These are phyloP conservation scores for Termitomyces sp. DNA, from an alignment of 768 basidiomycete genomes.

Conservation along the genomic window DNA sequence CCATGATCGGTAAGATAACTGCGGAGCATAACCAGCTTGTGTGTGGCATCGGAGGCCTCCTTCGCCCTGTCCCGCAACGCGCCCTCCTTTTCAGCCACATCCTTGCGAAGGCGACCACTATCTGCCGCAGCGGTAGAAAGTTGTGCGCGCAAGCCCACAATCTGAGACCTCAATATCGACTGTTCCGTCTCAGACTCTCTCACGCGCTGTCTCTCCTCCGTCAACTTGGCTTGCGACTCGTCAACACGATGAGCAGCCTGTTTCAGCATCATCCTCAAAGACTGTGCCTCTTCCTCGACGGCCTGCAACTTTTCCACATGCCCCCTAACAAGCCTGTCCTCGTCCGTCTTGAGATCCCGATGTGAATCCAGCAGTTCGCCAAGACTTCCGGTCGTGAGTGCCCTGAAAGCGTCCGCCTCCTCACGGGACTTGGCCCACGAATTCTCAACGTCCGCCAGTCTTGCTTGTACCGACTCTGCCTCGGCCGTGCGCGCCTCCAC, in stretches of 20 bases:
- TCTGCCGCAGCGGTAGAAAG: conserved; percentile 69
- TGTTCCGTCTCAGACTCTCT: conserved; percentile 67
- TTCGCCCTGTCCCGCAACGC: conserved; percentile 62
- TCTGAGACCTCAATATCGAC: conserved; percentile 65
- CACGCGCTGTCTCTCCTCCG: conserved; percentile 63
- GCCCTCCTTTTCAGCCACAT: conserved; percentile 63
- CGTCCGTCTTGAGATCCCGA: conserved; percentile 79
- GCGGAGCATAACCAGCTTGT: conserved; percentile 78
- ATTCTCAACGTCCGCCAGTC: conserved; percentile 81
- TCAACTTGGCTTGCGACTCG: conserved; percentile 61
- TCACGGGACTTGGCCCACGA: conserved; percentile 90
- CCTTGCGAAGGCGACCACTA: conserved; percentile 66
- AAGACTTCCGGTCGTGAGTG: conserved; percentile 80
- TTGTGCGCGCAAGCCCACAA: conserved; percentile 71
- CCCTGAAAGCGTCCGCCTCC: conserved; percentile 88
- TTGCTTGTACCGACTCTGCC: conserved; percentile 62
- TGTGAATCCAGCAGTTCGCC: conserved; percentile 89
- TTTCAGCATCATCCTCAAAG: conserved; percentile 76
- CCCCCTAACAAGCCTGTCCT: conserved; percentile 71
- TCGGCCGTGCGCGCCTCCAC: conserved; percentile 75
- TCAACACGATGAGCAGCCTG: conserved; percentile 74
- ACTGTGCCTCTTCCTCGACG: conserved; percentile 73
- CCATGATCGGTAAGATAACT: conserved; percentile 89
- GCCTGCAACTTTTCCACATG: conserved; percentile 83
- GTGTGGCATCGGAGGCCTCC: conserved; percentile 64